Conservation (phyloP, 768 basidiomycete species). For the Strobilomyces echinocephalus region DNA sequence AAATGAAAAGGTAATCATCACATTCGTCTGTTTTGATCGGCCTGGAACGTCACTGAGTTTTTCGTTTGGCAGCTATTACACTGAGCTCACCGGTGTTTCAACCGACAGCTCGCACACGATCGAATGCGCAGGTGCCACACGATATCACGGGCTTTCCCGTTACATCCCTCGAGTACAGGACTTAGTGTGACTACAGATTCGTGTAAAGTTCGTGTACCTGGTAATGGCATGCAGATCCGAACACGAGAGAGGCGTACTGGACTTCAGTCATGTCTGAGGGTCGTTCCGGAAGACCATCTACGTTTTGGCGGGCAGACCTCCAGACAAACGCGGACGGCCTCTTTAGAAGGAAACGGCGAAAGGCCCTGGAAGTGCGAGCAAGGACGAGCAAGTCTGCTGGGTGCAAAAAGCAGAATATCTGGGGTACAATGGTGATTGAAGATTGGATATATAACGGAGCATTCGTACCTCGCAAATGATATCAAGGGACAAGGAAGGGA, state of each 20-base stretch:
- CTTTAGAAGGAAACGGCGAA: slow-evolving; percentile 39
- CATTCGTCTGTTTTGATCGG: slow-evolving; percentile 16
- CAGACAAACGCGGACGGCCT: slow-evolving; percentile 28
- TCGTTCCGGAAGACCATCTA: slow-evolving; percentile 40
- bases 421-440: background rate
- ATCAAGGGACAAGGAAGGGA: slow-evolving; percentile 34
- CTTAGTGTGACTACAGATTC: background rate
- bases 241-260: slow-evolving; percentile 47
- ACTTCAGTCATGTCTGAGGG: slow-evolving; percentile 46
- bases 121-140: slow-evolving; percentile 33
- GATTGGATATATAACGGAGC: background rate
- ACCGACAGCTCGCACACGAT: slow-evolving; percentile 26
- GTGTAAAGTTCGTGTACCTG: slow-evolving; percentile 8
- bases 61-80: background rate
- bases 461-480: slow-evolving; percentile 24
- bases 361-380: slow-evolving; percentile 37
- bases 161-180: slow-evolving; percentile 18
- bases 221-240: slow-evolving; percentile 43
- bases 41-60: slow-evolving; percentile 2
- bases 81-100: slow-evolving; percentile 21
- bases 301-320: slow-evolving; percentile 32
- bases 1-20: slow-evolving; percentile 3
- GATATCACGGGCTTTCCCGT: slow-evolving; percentile 22
- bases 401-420: slow-evolving; percentile 43
- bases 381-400: slow-evolving; percentile 45